A percentile compares a stretch with the other conserved stretches of the same genome.
phyloP scores from a whole-genome alignment of 2,329 filamentous ascomycete genomes.

The Pseudopithomyces maydicus region DNA sequence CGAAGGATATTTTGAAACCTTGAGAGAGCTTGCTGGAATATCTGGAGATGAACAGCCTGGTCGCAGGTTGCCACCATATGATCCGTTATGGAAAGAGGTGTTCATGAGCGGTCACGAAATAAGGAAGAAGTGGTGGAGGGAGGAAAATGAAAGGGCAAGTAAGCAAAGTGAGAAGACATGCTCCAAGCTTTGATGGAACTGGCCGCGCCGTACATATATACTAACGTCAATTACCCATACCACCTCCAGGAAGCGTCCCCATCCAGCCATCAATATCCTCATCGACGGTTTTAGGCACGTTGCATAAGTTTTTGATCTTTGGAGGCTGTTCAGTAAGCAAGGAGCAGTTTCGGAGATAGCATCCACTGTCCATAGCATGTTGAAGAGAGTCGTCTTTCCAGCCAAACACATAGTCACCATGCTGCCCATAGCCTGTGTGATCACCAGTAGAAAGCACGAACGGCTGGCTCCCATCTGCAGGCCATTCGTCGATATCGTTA shows the following conservation, averaged over 20 bases:
- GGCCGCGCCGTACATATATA: no score
- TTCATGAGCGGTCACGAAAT: constrained; percentile 62
- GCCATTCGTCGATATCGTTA: constrained; percentile 28
- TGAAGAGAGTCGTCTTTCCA: constrained; percentile 36
- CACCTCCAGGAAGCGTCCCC: constrained; percentile 12
- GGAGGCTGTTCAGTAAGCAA: constrained; percentile 5
- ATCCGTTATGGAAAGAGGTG: constrained; percentile 52
- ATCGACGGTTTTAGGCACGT: constrained; percentile 24
- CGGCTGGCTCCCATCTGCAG: constrained; percentile 28
- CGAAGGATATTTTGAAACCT: constrained; percentile 66
- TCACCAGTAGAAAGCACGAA: constrained; percentile 34
- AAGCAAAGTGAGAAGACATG: not conserved
- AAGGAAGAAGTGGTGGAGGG: constrained; percentile 64
- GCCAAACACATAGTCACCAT: constrained; percentile 36
- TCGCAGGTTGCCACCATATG: constrained; percentile 51
- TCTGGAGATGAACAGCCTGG: constrained; percentile 49
- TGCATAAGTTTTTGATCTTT: constrained; percentile 31
- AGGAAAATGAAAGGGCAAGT: constrained; percentile 52
- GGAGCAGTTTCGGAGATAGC: constrained; percentile 20
- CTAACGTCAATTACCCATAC: not conserved
- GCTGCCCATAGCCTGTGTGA: constrained; percentile 32
- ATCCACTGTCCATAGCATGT: constrained; percentile 27
- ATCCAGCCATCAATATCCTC: constrained; percentile 33
- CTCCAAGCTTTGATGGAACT: constrained; percentile 2
- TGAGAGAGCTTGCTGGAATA: constrained; percentile 58